These are phyloP conservation scores for Aureobasidium sp. DNA, from an alignment of 2,329 filamentous ascomycete genomes.

Conservation along the genomic window DNA sequence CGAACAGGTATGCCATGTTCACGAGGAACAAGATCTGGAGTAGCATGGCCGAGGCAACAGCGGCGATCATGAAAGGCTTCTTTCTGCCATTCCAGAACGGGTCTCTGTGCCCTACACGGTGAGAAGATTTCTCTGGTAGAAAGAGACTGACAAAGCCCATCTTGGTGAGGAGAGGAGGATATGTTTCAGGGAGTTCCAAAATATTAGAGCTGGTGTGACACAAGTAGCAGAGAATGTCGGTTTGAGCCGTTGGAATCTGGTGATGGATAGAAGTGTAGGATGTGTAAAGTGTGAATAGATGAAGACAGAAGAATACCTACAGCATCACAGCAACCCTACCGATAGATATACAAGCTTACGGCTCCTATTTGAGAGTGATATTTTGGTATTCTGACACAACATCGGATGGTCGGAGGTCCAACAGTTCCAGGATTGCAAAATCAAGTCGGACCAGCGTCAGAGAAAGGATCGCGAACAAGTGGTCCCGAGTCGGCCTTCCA, in stretches of 20 bases:
- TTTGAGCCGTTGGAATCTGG: not conserved
- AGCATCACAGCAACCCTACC: not conserved
- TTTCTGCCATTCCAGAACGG: slow-evolving; percentile 14
- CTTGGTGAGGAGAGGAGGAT: not conserved
- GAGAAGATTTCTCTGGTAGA: not conserved
- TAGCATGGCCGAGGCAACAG: slow-evolving; percentile 5
- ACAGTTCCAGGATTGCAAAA: not conserved
- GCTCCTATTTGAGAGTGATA: not conserved
- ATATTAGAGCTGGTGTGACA: not conserved
- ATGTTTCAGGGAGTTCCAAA: not conserved
- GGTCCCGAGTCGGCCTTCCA: not conserved
- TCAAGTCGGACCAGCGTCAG: slow-evolving; percentile 3
- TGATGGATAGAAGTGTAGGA: not conserved
- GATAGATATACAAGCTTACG: not conserved
- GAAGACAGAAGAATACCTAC: not conserved
- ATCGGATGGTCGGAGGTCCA: not conserved
- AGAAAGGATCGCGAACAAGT: not conserved
- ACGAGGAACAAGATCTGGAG: slow-evolving; percentile 20
- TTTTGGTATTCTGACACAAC: not conserved
- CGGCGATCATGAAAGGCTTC: slow-evolving; percentile 14
- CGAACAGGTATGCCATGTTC: slow-evolving; percentile 21
- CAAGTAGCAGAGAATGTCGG: not conserved
- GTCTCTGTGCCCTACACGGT: not conserved
- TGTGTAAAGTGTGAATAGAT: not conserved
- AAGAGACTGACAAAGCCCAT: slow-evolving; percentile 3